Base-by-base conservation (phyloP, 768 basidiomycete species). In the Lactarius trivialis region DNA sequence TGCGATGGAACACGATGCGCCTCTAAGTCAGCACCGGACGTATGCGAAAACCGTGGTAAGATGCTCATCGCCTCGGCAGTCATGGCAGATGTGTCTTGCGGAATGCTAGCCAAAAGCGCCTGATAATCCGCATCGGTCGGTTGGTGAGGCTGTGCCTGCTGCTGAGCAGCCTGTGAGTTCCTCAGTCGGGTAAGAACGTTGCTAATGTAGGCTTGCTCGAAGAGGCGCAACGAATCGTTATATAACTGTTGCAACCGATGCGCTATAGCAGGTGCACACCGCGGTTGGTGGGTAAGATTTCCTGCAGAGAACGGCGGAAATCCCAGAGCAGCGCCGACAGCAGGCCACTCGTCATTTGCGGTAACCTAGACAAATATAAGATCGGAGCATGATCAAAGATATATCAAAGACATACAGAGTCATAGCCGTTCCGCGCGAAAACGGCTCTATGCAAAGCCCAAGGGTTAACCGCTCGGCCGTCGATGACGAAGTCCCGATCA, bases 21-120 rank as follows among this genome's bases (percentile, higher is more conserved):
- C 54, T 64, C 63, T 19, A 64, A 32, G 0, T 64, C 63, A 24
- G 63, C 48, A 12, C 53, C 58, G n/a, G 63, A 64, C 4, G 63
- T 64, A 50, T 64, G 58, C 2, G 63, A 59, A 14, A 64, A 64
- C n/a, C 63, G 63, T 7, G 63, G 62, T 7, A 64, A n/a, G 19
- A 64, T 59, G 54, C 63, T 43, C 63, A 64, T 64, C 32, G 32
- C 39, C 1, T 60, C 37, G 14, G 54, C 1, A 17, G 48, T n/a
- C 48, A 45, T 60, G 15, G n/a, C 2, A 55, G 63, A 4, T 14
- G 58, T 14, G 24, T 60, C 58, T n/a, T 54, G 36, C 7, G 48
- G 30, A 45, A 60, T 51, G 26, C 11, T 56, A 32, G 39, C 32
- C 45, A 58, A 55, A n/a, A 63, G 58, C 4, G 58, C 52, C 24